phyloP scores from a whole-genome alignment of 148 eudicot species.

The Spergularia bocconei region DNA sequence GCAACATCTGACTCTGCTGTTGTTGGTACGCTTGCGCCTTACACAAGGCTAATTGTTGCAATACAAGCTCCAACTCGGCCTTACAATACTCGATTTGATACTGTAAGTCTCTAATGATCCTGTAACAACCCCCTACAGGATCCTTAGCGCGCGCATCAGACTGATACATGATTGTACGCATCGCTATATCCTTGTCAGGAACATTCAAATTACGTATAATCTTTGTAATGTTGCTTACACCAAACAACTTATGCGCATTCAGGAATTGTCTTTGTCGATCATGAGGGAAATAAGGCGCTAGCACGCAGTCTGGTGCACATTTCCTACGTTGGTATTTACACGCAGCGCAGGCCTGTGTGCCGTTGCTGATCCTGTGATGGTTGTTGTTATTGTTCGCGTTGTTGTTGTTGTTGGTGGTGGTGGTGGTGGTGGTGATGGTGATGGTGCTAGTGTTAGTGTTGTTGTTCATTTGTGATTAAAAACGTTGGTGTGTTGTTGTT shows the following conservation, averaged over 20 bases:
- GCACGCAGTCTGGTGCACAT: constrained; percentile 64
- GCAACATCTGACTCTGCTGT: neutral
- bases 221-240: constrained; percentile 86
- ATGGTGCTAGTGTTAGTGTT: neutral
- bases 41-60: constrained; percentile 56
- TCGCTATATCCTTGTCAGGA: constrained; percentile 57
- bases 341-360: constrained; percentile 79
- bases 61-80: constrained; percentile 55
- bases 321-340: constrained; percentile 81
- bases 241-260: constrained; percentile 82
- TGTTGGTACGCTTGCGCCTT: constrained; percentile 43
- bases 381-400: constrained; percentile 8
- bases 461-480: constrained; percentile 19
- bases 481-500: constrained; percentile 4
- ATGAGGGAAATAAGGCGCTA: constrained; percentile 84
- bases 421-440: neutral
- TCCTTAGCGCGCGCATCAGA: constrained; percentile 72
- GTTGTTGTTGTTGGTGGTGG: constrained; percentile 10
- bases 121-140: constrained; percentile 77
- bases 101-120: constrained; percentile 51
- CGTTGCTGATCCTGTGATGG: constrained; percentile 33
- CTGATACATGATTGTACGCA: constrained; percentile 68
- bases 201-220: constrained; percentile 49
- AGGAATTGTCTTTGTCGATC: constrained; percentile 60
- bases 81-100: constrained; percentile 36